These are phyloP conservation scores for Fraxinus anomala DNA, from an alignment of 257 asterid genomes.

Conservation along the genomic window DNA sequence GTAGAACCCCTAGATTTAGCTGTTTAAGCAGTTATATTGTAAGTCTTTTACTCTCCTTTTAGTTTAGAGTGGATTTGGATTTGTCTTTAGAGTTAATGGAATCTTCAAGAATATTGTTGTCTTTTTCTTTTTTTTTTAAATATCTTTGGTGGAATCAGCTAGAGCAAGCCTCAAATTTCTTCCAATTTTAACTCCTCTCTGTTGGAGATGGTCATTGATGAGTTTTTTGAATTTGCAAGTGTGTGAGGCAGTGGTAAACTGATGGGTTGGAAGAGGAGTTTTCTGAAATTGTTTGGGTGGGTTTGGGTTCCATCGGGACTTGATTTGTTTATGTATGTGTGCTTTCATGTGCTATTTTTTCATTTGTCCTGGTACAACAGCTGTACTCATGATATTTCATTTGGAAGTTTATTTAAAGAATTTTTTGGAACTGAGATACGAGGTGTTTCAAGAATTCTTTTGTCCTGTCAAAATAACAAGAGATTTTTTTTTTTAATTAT, in stretches of 20 bases:
- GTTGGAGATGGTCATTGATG: neutral
- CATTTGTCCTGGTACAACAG: neutral
- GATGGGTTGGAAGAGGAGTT: neutral
- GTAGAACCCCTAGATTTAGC: neutral
- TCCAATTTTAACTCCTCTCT: neutral
- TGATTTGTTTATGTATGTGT: neutral
- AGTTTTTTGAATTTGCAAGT: neutral
- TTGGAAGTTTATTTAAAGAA: neutral
- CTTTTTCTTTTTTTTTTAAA: too few species aligned
- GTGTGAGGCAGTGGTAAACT: neutral
- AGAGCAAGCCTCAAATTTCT: neutral
- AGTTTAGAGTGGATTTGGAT: neutral
- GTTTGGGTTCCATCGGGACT: neutral
- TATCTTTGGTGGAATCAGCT: neutral
- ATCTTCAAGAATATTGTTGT: neutral
- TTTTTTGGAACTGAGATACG: neutral
- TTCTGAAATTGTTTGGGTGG: neutral
- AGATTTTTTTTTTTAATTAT: neutral
- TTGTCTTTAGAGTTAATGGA: neutral
- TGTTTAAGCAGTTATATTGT: neutral
- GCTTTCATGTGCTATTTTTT: neutral
- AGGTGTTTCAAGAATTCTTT: neutral
- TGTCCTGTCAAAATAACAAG: neutral
- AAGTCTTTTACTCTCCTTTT: neutral
- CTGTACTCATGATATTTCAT: neutral